Conservation (phyloP, 2,329 filamentous ascomycete species). For the Nigrograna mackinnonii region DNA sequence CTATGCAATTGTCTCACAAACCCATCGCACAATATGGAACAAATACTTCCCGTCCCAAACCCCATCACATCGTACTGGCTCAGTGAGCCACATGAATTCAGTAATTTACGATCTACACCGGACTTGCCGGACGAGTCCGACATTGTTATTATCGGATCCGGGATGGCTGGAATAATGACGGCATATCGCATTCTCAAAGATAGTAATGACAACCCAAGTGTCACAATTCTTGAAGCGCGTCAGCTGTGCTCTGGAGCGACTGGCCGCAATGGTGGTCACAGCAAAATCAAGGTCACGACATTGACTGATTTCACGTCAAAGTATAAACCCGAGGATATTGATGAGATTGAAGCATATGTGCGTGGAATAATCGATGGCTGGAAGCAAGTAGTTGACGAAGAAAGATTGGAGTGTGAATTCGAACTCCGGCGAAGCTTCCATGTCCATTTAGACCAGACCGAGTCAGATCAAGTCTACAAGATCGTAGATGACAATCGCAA, state of each 20-base stretch:
- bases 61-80: conserved; percentile 44
- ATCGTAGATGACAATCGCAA: conserved; percentile 10
- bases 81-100: conserved; percentile 28
- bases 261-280: conserved; percentile 43
- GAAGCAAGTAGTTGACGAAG: conserved; percentile 16
- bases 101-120: conserved; percentile 29
- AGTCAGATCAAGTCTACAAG: conserved; percentile 9
- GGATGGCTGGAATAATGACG: conserved; percentile 35
- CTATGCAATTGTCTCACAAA: no score
- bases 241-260: conserved; percentile 26
- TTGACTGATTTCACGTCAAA: conserved; percentile 18
- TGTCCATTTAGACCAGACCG: conserved; percentile 11
- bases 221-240: conserved; percentile 27
- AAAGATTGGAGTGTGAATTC: conserved; percentile 24
- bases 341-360: conserved; percentile 19
- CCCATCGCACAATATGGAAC: no score
- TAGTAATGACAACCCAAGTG: conserved; percentile 2
- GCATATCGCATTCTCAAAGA: conserved; percentile 30
- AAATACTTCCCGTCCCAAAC: conserved; percentile 31
- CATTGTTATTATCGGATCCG: conserved; percentile 38
- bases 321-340: conserved; percentile 6
- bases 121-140: conserved; percentile 27
- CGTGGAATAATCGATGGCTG: conserved; percentile 11
- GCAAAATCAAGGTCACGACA: conserved; percentile 49
- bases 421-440: conserved; percentile 26